Evolutionary conservation across 139 green algal genomes (phyloP).

Genomic region (Coelastrella sp.): DNA sequence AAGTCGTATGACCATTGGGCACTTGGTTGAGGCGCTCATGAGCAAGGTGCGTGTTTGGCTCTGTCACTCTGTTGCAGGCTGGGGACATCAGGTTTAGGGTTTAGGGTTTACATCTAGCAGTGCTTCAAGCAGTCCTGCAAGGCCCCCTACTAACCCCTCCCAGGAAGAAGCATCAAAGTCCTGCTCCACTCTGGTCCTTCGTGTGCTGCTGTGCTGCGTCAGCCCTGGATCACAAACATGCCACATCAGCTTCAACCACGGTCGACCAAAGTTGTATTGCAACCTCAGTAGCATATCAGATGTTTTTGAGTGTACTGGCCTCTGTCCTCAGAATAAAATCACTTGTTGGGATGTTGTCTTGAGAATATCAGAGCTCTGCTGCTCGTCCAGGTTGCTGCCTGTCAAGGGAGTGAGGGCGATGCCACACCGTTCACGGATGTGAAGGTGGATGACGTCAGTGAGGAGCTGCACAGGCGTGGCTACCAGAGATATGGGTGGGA

Average conservation of each 20-base stretch:
- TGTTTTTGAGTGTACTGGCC: too few species aligned
- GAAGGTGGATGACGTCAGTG: constrained; percentile 95
- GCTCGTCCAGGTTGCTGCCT: constrained; percentile 71
- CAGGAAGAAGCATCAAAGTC: too few species aligned
- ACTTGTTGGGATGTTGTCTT: background rate
- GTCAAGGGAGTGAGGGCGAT: constrained; percentile 94
- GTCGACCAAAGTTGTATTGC: too few species aligned
- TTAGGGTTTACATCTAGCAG: too few species aligned
- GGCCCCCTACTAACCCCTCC: too few species aligned
- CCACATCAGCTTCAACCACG: too few species aligned
- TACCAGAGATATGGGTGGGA: constrained; percentile 90
- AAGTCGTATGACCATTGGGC: constrained; percentile 99
- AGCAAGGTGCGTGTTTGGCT: constrained; percentile 77
- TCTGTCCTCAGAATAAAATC: too few species aligned
- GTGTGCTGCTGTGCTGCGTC: background rate
- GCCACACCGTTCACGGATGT: constrained; percentile 98
- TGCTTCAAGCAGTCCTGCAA: background rate
- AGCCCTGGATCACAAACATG: background rate
- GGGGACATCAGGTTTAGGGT: too few species aligned
- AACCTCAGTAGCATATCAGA: too few species aligned
- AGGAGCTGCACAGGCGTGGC: constrained; percentile 84
- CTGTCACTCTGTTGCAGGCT: background rate
- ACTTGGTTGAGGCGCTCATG: constrained; percentile 98
- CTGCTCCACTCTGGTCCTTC: background rate
- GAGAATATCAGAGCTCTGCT: background rate